These are phyloP conservation scores for Chloris gayana DNA, from an alignment of 176 grass and related monocot species.

Conservation along the genomic window DNA sequence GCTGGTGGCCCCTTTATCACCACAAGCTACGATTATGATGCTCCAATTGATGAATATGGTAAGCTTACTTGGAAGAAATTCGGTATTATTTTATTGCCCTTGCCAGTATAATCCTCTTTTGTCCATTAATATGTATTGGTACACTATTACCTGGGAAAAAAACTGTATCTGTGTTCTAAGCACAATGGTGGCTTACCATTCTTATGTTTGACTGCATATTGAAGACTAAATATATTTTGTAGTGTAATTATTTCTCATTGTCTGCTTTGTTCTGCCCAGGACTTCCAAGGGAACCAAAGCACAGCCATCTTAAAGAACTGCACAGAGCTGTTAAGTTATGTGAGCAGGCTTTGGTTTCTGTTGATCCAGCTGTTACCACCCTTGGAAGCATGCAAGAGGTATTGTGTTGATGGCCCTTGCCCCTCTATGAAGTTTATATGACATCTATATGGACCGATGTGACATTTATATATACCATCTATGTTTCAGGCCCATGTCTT, in stretches of 20 bases:
- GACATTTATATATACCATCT: constrained; percentile 30
- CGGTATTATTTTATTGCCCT: neutral
- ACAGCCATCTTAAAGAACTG: constrained; percentile 92
- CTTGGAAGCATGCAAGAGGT: constrained; percentile 95
- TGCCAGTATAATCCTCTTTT: neutral
- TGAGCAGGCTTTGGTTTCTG: constrained; percentile 84
- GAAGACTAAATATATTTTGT: neutral
- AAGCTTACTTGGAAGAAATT: constrained; percentile 15
- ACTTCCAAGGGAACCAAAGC: constrained; percentile 89
- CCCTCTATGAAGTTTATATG: constrained; percentile 2
- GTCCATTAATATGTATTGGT: neutral
- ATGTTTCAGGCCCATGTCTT: constrained; percentile 81
- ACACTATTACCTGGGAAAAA: neutral
- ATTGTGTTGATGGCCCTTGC: constrained; percentile 26
- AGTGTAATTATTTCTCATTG: neutral
- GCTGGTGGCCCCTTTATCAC: constrained; percentile 99
- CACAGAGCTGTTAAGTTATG: constrained; percentile 95
- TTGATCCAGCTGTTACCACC: constrained; percentile 80
- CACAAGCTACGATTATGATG: constrained; percentile 99
- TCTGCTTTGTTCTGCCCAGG: constrained; percentile 53
- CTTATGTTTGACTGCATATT: neutral
- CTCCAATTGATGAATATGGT: constrained; percentile 99
- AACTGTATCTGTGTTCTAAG: neutral
- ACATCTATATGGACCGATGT: constrained; percentile 9
- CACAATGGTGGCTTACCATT: neutral